Evolutionary conservation across 306 rosid species (phyloP).

Genomic region (Arachis stenosperma): DNA sequence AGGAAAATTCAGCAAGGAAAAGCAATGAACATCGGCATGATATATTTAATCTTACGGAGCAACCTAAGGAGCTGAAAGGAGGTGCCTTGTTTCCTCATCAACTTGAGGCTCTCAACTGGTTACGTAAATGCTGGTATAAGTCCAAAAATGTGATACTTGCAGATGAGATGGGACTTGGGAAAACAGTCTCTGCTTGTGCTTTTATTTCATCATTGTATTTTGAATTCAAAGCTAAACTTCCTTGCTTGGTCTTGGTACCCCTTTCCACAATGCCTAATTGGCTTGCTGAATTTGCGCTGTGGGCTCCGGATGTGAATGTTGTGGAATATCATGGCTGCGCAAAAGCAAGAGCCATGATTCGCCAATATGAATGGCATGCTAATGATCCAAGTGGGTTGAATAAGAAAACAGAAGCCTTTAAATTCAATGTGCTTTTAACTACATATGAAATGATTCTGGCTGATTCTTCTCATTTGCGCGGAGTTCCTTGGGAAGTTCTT

Average conservation of each 20-base stretch:
- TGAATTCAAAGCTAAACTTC: conserved; percentile 91
- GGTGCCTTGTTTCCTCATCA: conserved; percentile 98
- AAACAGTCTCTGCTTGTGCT: conserved; percentile 95
- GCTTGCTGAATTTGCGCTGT: conserved; percentile 89
- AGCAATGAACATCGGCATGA: conserved; percentile 61
- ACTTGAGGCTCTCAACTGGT: conserved; percentile 99
- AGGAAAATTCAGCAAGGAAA: conserved; percentile 58
- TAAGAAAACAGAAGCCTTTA: conserved; percentile 79
- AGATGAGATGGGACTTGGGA: conserved; percentile 99
- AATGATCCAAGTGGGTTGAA: conserved; percentile 57
- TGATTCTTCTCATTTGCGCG: conserved; percentile 92
- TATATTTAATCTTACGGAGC: conserved; percentile 74
- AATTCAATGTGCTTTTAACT: conserved; percentile 91
- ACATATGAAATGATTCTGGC: conserved; percentile 99
- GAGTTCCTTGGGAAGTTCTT: conserved; percentile 99
- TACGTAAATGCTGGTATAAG: conserved; percentile 94
- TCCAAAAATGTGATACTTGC: conserved; percentile 98
- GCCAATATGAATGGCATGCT: conserved; percentile 99
- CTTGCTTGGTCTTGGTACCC: conserved; percentile 98
- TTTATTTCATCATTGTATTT: conserved; percentile 79
- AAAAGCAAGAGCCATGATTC: conserved; percentile 88
- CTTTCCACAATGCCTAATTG: conserved; percentile 99
- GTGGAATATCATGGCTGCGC: conserved; percentile 99
- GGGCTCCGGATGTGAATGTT: conserved; percentile 97
- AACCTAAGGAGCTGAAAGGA: conserved; percentile 91